Evolutionary conservation across 129 eudicot genomes (phyloP).

Genomic region (Deinandra increscens): DNA sequence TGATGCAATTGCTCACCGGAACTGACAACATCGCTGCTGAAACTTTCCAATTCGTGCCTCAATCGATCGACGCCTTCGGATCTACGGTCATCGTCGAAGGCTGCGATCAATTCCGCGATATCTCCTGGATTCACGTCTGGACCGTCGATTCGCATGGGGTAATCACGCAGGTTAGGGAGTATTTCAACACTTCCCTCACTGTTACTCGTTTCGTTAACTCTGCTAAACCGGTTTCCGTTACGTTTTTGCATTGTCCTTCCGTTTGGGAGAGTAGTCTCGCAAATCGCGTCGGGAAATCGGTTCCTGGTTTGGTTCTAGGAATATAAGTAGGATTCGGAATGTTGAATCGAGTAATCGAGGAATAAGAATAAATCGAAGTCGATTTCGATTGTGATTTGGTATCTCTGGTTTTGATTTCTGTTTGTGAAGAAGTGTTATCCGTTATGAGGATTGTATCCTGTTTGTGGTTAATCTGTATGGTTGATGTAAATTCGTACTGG

Average conservation of each 20-base stretch:
- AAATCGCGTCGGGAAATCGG: slow-evolving; percentile 74
- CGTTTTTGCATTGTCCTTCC: slow-evolving; percentile 61
- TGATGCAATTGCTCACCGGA: slow-evolving; percentile 95
- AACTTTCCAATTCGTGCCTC: slow-evolving; percentile 55
- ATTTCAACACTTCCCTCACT: slow-evolving; percentile 83
- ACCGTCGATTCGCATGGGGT: slow-evolving; percentile 79
- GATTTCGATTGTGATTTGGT: slow-evolving; percentile 6
- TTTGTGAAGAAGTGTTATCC: slow-evolving; percentile 13
- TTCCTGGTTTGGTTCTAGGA: slow-evolving; percentile 85
- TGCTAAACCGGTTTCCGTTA: slow-evolving; percentile 17
- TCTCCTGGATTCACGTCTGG: slow-evolving; percentile 97
- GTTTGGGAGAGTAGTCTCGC: slow-evolving; percentile 87
- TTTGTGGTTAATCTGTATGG: slow-evolving; percentile 21
- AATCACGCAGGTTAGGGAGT: slow-evolving; percentile 91
- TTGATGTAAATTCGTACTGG: slow-evolving; percentile 17
- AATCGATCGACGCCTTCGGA: slow-evolving; percentile 65
- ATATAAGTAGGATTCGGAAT: slow-evolving; percentile 24
- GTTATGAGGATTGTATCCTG: slow-evolving; percentile 21
- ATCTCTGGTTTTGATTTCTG: slow-evolving; percentile 23
- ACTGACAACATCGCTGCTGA: slow-evolving; percentile 22
- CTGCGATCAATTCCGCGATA: slow-evolving; percentile 60
- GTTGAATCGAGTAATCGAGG: too few species aligned
- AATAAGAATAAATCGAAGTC: not conserved
- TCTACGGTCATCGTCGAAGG: slow-evolving; percentile 84
- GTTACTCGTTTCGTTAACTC: slow-evolving; percentile 50